Evolutionary conservation across 75 land plant genomes (phyloP).

Genomic region (Chamaecyparis obtusa): DNA sequence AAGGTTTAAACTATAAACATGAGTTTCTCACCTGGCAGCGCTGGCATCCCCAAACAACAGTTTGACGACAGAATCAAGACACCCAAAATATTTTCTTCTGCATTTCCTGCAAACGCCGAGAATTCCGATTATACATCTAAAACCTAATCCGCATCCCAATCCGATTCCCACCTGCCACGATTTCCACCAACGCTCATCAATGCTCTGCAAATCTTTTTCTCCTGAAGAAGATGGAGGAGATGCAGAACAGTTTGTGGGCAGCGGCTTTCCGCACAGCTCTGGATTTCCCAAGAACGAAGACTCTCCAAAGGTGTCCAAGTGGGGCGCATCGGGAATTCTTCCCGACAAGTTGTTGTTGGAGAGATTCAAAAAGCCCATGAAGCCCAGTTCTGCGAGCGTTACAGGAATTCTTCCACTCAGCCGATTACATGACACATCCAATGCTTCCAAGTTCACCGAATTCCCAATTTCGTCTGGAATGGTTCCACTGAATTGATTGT

Average conservation of each 20-base stretch:
- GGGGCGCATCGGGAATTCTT: background rate
- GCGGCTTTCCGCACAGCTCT: conserved; percentile 12
- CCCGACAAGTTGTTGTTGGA: conserved; percentile 20
- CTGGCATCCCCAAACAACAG: too few relatives aligned
- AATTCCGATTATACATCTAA: background rate
- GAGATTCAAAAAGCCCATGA: conserved; percentile 9
- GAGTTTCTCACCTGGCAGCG: too few relatives aligned
- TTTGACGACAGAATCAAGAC: background rate
- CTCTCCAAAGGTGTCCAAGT: conserved; percentile 1
- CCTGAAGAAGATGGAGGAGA: background rate
- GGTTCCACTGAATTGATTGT: conserved; percentile 5
- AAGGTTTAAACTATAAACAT: too few relatives aligned
- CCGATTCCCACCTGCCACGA: background rate
- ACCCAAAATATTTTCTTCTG: background rate
- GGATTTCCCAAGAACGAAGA: conserved; percentile 7
- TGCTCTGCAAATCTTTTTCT: background rate
- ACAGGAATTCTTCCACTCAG: conserved; percentile 4
- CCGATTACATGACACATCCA: conserved; percentile 17
- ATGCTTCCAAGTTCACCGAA: background rate
- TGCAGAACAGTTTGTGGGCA: background rate
- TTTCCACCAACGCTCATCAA: background rate
- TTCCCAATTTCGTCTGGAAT: conserved; percentile 2
- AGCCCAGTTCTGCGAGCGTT: background rate
- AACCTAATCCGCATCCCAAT: background rate
- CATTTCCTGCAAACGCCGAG: background rate